Conservation (phyloP, 768 basidiomycete species). For the Russula lepida region DNA sequence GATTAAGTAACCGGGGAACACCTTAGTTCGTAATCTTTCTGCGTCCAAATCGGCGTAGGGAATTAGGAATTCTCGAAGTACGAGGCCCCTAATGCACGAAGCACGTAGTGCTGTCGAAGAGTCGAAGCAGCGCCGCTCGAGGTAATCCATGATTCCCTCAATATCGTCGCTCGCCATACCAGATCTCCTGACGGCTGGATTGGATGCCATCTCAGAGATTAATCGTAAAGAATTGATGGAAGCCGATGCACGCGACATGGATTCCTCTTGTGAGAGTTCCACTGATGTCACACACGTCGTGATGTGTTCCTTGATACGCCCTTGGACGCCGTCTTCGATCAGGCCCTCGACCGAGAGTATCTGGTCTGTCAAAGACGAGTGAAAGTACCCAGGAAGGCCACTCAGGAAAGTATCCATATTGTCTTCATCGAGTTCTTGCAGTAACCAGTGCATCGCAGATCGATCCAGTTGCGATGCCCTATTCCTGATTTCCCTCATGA, state of each 20-base stretch:
- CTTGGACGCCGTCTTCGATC: not conserved
- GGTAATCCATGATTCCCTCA: not conserved
- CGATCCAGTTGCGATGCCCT: not conserved
- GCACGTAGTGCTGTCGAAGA: not conserved
- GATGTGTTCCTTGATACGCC: not conserved
- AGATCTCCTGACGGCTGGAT: not conserved
- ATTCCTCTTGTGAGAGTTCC: not conserved
- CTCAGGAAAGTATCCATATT: not conserved
- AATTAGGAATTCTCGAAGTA: not conserved
- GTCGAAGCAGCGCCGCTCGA: not conserved
- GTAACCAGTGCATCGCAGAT: slow-evolving; percentile 3
- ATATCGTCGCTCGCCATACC: not conserved
- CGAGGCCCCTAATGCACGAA: not conserved
- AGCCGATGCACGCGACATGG: not conserved
- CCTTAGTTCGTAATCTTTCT: not conserved
- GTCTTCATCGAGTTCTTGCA: not conserved
- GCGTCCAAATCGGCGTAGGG: not conserved
- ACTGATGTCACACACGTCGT: not conserved
- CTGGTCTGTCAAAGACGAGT: not conserved
- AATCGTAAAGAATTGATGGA: not conserved
- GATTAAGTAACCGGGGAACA: not conserved
- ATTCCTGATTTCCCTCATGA: not conserved
- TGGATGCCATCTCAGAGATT: not conserved
- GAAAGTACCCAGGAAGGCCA: slow-evolving; percentile 3
- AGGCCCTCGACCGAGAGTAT: not conserved